Base-by-base conservation (phyloP, 2,329 filamentous ascomycete species). In the Pseudopithomyces maydicus region DNA sequence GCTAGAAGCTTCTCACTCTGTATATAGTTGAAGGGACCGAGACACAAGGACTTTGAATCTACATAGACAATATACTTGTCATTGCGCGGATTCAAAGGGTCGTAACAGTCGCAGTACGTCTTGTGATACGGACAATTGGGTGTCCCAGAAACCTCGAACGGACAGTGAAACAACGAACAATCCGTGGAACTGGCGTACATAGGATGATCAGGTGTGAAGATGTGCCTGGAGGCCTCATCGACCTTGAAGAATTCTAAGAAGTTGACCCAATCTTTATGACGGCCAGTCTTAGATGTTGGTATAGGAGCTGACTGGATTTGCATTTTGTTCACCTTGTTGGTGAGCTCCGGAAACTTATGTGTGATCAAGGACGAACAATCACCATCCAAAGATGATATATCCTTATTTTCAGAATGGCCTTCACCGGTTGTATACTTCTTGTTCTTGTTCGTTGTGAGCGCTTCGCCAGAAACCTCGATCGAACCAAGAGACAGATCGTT, bases 71-170 rank as follows among this genome's bases (percentile, higher is more conserved):
- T 50, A 32, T 62, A 65, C 54, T 59, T 67, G 19, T 56, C 45
- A 17, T 72, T 56, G 15, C 22, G 33, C n/a, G 22, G 33, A 6
- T 49, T 19, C 15, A 67, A 43, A 10, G 68, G 69, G 36, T 70
- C 66, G 11, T 55, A 54, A 33, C 64, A 66, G 10, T 48, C 5
- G 33, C 62, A 68, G 15, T 63, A 63, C 57, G 23, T 57, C 22
- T 59, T 43, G 38, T 71, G 65, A 29, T 62, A 66, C 7, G 66
- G 70, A 46, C 69, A 72, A 35, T 71, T 66, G 0, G 23, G 33
- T 3, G 63, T 47, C n/a, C 26, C 44, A 5, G 58, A 58, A 12
- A 36, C 46, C 35, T 67, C 59, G 36, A 63, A 70, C 1, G 33
- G 20, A 43, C 68, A 70, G 11, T 52, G 53, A 15, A 44, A 55